These are phyloP conservation scores for Leishmania gerbilli DNA, from an alignment of 208 protist genomes.

Conservation along the genomic window DNA sequence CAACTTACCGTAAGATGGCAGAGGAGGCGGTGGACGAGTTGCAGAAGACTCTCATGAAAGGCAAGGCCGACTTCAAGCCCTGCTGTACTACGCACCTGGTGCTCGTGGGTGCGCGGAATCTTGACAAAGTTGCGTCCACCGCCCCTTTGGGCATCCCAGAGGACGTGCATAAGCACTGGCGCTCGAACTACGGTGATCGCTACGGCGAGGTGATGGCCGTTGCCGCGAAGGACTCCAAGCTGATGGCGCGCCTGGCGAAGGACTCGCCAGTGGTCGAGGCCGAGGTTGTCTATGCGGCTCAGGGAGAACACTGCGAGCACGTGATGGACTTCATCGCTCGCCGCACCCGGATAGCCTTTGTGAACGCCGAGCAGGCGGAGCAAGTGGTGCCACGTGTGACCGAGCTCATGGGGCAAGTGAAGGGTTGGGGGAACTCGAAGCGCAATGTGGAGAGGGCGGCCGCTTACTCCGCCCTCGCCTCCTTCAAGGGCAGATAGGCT, in stretches of 20 bases:
- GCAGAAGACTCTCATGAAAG: slow-evolving; percentile 48
- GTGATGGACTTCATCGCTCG: slow-evolving; percentile 92
- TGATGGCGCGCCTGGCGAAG: slow-evolving; percentile 47
- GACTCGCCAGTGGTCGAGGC: slow-evolving; percentile 83
- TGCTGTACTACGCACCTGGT: slow-evolving; percentile 82
- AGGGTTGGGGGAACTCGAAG: slow-evolving; percentile 65
- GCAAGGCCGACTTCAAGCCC: slow-evolving; percentile 29
- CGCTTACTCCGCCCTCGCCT: slow-evolving; percentile 51
- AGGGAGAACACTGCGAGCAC: slow-evolving; percentile 89
- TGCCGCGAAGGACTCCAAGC: slow-evolving; percentile 37
- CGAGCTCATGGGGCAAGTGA: slow-evolving; percentile 84
- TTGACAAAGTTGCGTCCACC: slow-evolving; percentile 36
- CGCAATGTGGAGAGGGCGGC: slow-evolving; percentile 54
- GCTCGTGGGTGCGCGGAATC: slow-evolving; percentile 77
- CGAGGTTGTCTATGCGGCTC: slow-evolving; percentile 82
- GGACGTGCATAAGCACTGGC: slow-evolving; percentile 77
- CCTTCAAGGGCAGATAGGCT: slow-evolving; percentile 36
- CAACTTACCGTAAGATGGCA: slow-evolving; percentile 95
- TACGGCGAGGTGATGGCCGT: slow-evolving; percentile 47
- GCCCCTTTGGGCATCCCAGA: slow-evolving; percentile 37
- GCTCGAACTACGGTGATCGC: slow-evolving; percentile 67
- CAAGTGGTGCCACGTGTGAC: slow-evolving; percentile 78
- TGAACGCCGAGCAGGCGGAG: slow-evolving; percentile 75
- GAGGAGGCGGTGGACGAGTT: slow-evolving; percentile 89
- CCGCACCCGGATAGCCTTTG: slow-evolving; percentile 91